A percentile compares a stretch with the other conserved stretches of the same genome.
These are phyloP conservation scores for Lachnum nothofagi DNA, from an alignment of 2,329 filamentous ascomycete genomes.

Conservation along the genomic window DNA sequence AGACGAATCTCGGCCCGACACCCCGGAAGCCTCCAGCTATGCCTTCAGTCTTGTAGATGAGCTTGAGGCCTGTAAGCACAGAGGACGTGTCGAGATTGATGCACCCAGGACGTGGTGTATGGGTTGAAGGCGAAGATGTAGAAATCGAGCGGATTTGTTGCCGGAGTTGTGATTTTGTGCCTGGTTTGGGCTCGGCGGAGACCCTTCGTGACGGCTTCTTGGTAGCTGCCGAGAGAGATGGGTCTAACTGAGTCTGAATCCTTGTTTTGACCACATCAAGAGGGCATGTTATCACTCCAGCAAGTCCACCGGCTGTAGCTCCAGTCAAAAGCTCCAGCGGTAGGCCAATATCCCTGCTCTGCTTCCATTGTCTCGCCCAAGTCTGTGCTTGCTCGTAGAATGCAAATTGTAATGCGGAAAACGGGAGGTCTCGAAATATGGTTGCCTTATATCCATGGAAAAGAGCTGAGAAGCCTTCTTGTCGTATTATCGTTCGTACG, in stretches of 20 bases:
- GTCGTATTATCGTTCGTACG: constrained; percentile 73
- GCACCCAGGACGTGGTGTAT: constrained; percentile 72
- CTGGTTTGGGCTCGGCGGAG: constrained; percentile 25
- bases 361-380: constrained; percentile 72
- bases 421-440: constrained; percentile 87
- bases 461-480: constrained; percentile 77
- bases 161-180: constrained; percentile 24
- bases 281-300: constrained; percentile 89
- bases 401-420: constrained; percentile 93
- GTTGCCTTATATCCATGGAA: constrained; percentile 98
- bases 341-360: constrained; percentile 77
- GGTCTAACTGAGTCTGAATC: constrained; percentile 82
- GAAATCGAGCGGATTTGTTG: constrained; percentile 70
- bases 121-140: constrained; percentile 81
- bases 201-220: constrained; percentile 23
- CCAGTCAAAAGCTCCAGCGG: constrained; percentile 83
- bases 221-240: constrained; percentile 28
- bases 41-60: constrained; percentile 89
- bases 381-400: constrained; percentile 94
- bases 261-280: constrained; percentile 96
- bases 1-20: constrained; percentile 85
- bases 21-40: constrained; percentile 88
- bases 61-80: constrained; percentile 72
- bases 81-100: constrained; percentile 83
- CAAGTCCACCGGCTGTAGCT: constrained; percentile 82